Conservation (phyloP, 1,284 basidiomycete genomes). For the Ceratobasidium sp. region DNA sequence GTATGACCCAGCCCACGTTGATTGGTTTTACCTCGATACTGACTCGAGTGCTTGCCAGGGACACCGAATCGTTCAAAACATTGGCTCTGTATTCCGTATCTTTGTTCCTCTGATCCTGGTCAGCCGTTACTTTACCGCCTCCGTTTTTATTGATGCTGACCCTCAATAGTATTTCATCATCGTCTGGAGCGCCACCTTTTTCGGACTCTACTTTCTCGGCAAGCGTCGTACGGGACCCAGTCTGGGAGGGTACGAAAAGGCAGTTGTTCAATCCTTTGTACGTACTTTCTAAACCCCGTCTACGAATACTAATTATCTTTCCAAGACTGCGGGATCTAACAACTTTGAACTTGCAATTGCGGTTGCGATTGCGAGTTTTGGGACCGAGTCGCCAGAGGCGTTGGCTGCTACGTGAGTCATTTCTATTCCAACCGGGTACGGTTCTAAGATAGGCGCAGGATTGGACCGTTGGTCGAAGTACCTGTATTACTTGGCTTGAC, state of each 20-base stretch:
- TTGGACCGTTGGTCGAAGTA: slow-evolving; percentile 78
- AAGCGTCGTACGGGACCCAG: slow-evolving; percentile 42
- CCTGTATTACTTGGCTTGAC: slow-evolving; percentile 77
- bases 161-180: slow-evolving; percentile 66
- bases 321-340: slow-evolving; percentile 55
- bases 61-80: slow-evolving; percentile 65
- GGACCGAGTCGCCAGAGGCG: slow-evolving; percentile 73
- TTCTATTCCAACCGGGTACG: not conserved
- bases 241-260: slow-evolving; percentile 68
- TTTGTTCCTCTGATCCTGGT: slow-evolving; percentile 75
- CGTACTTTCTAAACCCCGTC: not conserved
- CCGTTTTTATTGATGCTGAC: not conserved
- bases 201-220: slow-evolving; percentile 59
- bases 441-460: slow-evolving; percentile 42
- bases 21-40: not conserved
- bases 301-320: slow-evolving; percentile 24
- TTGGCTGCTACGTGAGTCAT: slow-evolving; percentile 66
- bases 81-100: slow-evolving; percentile 76
- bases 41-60: slow-evolving; percentile 42
- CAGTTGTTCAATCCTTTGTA: slow-evolving; percentile 68
- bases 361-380: slow-evolving; percentile 79
- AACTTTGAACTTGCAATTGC: slow-evolving; percentile 82
- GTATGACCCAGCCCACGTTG: slow-evolving; percentile 33
- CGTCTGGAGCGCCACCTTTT: slow-evolving; percentile 76
- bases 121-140: not conserved